Percentiles rank a stretch among this genome's conserved stretches.
phyloP scores from a whole-genome alignment of 2,329 filamentous ascomycete genomes.

The Dactylellina parvicollis region DNA sequence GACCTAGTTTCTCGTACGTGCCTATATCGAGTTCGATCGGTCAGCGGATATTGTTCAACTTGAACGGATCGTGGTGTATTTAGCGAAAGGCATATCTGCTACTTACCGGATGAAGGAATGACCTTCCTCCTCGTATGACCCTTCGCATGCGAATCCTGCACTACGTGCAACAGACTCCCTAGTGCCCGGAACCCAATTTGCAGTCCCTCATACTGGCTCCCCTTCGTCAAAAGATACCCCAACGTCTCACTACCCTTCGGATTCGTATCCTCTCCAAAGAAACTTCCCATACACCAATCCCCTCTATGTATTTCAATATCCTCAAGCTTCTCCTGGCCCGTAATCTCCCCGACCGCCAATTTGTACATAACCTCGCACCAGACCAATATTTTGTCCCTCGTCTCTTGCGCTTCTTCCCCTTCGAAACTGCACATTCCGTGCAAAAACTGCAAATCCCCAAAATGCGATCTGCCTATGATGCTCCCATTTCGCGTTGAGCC shows the following conservation, averaged over 20 bases:
- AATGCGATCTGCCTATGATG: constrained; percentile 15
- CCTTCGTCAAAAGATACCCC: constrained; percentile 3
- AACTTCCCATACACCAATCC: background rate
- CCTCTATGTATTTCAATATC: constrained; percentile 8
- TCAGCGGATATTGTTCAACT: background rate
- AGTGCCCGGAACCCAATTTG: constrained; percentile 2
- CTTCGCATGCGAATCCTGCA: constrained; percentile 26
- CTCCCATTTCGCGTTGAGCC: background rate
- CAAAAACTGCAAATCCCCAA: constrained; percentile 23
- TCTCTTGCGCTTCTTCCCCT: constrained; percentile 13
- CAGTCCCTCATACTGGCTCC: background rate
- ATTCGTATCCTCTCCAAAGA: constrained; percentile 4
- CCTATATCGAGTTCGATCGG: background rate
- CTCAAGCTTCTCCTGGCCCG: background rate
- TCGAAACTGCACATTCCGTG: constrained; percentile 11
- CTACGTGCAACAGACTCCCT: constrained; percentile 11
- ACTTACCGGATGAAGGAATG: background rate
- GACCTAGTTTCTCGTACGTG: background rate
- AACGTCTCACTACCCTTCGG: background rate
- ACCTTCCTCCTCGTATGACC: constrained; percentile 9
- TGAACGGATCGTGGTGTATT: background rate
- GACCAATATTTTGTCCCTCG: constrained; percentile 13
- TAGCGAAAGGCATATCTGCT: background rate
- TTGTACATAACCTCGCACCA: constrained; percentile 33
- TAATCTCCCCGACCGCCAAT: background rate